Evolutionary conservation across 2,329 filamentous ascomycete species (phyloP).

Genomic region (Basipetospora chlamydospora): DNA sequence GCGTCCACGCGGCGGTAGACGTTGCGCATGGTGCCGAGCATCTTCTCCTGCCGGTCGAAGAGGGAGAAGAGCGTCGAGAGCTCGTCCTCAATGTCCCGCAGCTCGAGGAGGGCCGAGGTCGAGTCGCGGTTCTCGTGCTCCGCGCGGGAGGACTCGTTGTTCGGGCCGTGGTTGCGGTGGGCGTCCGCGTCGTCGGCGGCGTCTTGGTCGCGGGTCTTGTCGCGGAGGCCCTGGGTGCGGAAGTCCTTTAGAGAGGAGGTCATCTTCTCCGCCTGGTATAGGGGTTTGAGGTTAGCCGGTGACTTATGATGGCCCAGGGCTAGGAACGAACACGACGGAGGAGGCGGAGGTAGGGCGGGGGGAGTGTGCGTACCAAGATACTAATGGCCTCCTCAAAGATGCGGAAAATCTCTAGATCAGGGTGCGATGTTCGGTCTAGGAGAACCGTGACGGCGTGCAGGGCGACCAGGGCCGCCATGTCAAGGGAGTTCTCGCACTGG

Average conservation of each 20-base stretch:
- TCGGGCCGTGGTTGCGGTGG: constrained; percentile 21
- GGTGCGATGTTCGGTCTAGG: constrained; percentile 43
- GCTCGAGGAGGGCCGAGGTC: constrained; percentile 45
- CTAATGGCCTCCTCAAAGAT: constrained; percentile 54
- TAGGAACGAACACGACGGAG: no score
- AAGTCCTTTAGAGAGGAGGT: constrained; percentile 48
- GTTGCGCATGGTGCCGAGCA: constrained; percentile 31
- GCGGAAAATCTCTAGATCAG: constrained; percentile 47
- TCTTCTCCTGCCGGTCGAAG: constrained; percentile 40
- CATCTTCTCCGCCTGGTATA: constrained; percentile 41
- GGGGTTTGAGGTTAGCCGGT: neutral
- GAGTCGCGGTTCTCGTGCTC: constrained; percentile 47
- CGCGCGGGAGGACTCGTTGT: constrained; percentile 27
- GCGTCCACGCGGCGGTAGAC: constrained; percentile 24
- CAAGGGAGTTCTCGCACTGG: constrained; percentile 45
- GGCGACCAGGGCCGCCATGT: constrained; percentile 47
- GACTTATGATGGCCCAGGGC: no score
- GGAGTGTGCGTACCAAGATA: constrained; percentile 30
- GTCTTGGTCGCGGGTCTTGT: constrained; percentile 22
- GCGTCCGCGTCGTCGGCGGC: constrained; percentile 24
- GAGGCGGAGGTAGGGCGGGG: neutral
- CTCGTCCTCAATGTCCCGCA: constrained; percentile 51
- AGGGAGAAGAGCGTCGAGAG: constrained; percentile 40
- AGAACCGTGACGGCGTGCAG: constrained; percentile 48
- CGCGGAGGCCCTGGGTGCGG: constrained; percentile 39